Evolutionary conservation across 148 eudicot species (phyloP), one percentile per base, ranked within the genome.

Genomic region (Camellia sinensis): DNA sequence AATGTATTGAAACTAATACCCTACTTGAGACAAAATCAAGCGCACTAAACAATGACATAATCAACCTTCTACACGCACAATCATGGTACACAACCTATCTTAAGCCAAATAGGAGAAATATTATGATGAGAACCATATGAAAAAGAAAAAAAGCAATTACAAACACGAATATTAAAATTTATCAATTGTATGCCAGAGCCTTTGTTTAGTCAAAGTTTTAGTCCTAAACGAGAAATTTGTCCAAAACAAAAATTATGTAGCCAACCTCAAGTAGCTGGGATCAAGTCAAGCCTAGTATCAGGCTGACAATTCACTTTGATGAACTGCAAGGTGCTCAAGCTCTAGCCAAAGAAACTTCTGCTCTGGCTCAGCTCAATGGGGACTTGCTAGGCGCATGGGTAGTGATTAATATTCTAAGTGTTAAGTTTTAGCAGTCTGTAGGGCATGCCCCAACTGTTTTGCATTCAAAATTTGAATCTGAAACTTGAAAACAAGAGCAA

Each of bases 101-200:
- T 73, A 14, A n/a, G 19, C 61, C 61, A 72, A 72, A 72, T 43
- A 72, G 21, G 74, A 70, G 54, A 70, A 45, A 46, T 18, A 70
- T 13, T 4, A 50, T 7, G 29, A 21, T 5, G 6, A 48, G 0
- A 72, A 21, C 60, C 59, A 52, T 22, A 22, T 12, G 40, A 71
- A 71, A 10, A 29, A 71, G 21, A 45, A 52, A 29, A 29, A 29
- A 7, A 48, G n/a, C 10, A 45, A 22, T 15, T 73, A 52, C 10
- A 53, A 14, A 73, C 19, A 56, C 0, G 41, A 64, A 15, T 40
- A 67, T 17, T 41, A 71, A 14, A 69, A 48, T 37, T 48, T 50
- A 22, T 18, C 19, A 60, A 64, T 21, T 21, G 67, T 64, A 64
- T 19, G 67, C 11, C 43, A 56, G 6, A 56, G 21, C 48, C 64